Percentiles rank a stretch among this genome's conserved stretches.
Evolutionary conservation across 129 eudicot genomes (phyloP).

Genomic region (Gnaphalium uliginosum): DNA sequence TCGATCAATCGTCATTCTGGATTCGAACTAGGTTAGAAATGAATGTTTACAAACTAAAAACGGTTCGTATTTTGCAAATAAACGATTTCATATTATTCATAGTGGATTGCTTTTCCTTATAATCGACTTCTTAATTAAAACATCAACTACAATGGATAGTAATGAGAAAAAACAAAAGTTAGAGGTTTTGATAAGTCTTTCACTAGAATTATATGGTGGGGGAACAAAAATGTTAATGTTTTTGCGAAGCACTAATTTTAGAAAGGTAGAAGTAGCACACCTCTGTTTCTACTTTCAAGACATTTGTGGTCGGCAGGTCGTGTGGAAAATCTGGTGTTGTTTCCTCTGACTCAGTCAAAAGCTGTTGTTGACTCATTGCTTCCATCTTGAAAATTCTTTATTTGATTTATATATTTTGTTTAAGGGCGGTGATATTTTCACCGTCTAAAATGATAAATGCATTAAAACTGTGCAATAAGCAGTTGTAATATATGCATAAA

Average conservation of each 20-base stretch:
- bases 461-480: no score
- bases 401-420: no score
- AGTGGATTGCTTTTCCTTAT: no score
- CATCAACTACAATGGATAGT: background rate
- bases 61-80: no score
- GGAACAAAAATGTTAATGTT: background rate
- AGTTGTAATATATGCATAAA: no score
- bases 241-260: background rate
- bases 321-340: conserved; percentile 22
- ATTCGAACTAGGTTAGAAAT: no score
- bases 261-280: background rate
- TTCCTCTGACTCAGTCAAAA: conserved; percentile 29
- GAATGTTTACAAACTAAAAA: no score
- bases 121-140: no score
- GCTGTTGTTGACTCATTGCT: conserved; percentile 27
- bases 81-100: no score
- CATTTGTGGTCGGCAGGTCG: conserved; percentile 30
- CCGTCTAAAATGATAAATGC: no score
- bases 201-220: background rate
- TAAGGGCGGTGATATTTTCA: no score
- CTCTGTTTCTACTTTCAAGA: background rate
- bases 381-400: conserved; percentile 3
- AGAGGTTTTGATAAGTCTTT: background rate
- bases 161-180: background rate
- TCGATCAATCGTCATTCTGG: no score